Evolutionary conservation across 345 rosid species (phyloP), one percentile per base, ranked within the genome.

Genomic region (Hypericum perforatum): DNA sequence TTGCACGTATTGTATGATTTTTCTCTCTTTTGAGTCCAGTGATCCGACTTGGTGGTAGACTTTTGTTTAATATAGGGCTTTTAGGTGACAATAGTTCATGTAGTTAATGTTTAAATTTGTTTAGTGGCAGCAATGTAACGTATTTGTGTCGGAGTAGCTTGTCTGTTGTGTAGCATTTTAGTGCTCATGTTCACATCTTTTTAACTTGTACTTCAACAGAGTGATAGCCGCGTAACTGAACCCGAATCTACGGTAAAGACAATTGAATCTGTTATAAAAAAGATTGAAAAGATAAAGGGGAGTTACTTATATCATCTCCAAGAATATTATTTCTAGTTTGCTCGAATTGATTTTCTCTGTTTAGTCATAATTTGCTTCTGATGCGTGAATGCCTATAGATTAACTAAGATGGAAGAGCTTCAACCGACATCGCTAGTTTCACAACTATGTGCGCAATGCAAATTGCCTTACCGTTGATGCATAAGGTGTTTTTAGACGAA

Each of bases 271-370:
- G 59, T 91, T 61, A 79, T 72, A 41, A 78, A 70, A 68, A 94
- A 90, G 69, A 90, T 77, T 52, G 59, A 38, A 22, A 71, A 57
- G 54, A 71, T 86, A n/a, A 79, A 43, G 71, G 74, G 77, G 14
- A 77, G 94, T 89, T 90, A 7, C 43, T 45, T 72, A 45, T 39
- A 51, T 10, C 65, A 43, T 10, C 8, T 51, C 40, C 57, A 29
- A 7, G 15, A 38, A 52, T 48, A 9, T 22, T 43, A 7, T 38
- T 8, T 52, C 49, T 13, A 12, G 7, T 29, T 54, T 41, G 29
- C 57, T 49, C 43, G 44, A 44, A 16, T 11, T 32, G 51, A 50
- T 10, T 3, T 32, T 46, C 38, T 39, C 14, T 0, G 44, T 11
- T 40, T 37, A 11, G 49, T 5, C 12, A 29, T 46, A 46, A 11